These are phyloP conservation scores for Colletotrichum graminicola DNA, from an alignment of 2,329 filamentous ascomycete species.

Conservation along the genomic window DNA sequence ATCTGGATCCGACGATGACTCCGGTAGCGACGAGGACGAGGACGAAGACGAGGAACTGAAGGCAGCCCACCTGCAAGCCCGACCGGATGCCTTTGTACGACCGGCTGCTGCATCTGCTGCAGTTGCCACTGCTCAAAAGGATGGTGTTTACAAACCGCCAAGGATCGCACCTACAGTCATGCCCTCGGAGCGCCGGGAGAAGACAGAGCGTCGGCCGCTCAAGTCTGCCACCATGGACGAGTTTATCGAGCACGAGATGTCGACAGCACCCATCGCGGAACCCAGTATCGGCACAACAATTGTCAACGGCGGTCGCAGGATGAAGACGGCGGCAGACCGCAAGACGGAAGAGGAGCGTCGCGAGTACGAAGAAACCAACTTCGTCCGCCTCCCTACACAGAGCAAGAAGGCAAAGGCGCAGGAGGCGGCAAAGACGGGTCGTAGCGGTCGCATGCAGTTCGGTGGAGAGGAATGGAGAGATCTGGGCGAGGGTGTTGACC, in stretches of 20 bases:
- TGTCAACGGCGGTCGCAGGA: conserved; percentile 79
- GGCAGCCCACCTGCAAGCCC: conserved; percentile 40
- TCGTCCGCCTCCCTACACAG: conserved; percentile 85
- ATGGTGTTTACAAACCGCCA: conserved; percentile 88
- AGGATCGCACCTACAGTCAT: conserved; percentile 89
- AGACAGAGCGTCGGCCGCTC: conserved; percentile 70
- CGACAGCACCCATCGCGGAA: conserved; percentile 82
- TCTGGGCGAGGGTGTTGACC: conserved; percentile 85
- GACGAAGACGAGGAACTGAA: conserved; percentile 45
- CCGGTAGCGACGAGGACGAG: conserved; percentile 51
- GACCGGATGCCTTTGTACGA: conserved; percentile 54
- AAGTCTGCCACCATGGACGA: conserved; percentile 92
- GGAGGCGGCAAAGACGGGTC: conserved; percentile 65
- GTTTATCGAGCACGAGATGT: conserved; percentile 88
- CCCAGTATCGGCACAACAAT: conserved; percentile 95
- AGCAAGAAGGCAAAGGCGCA: conserved; percentile 88
- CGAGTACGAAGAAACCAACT: conserved; percentile 93
- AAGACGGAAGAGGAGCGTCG: conserved; percentile 82
- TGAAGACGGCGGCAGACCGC: conserved; percentile 82
- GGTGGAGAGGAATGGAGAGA: conserved; percentile 95
- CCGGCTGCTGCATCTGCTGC: conserved; percentile 48
- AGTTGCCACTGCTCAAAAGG: conserved; percentile 53
- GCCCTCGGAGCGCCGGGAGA: conserved; percentile 76
- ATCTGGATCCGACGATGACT: conserved; percentile 51
- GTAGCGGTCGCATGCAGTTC: conserved; percentile 72